Conservation (phyloP, 2,329 filamentous ascomycete species). For the Colletotrichum scovillei region DNA sequence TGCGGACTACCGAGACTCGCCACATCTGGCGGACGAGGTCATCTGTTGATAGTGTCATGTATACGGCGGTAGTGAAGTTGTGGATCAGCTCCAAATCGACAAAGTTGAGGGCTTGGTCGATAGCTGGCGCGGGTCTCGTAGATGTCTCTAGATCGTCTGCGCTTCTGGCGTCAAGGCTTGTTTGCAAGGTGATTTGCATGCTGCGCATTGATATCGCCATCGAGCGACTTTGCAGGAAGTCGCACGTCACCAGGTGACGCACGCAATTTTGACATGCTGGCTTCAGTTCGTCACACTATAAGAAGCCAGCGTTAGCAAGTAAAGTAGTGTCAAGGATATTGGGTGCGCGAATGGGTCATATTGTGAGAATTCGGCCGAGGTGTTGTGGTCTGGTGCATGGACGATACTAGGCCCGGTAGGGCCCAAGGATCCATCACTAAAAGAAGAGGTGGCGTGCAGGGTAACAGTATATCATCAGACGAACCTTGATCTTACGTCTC, state of each 20-base stretch:
- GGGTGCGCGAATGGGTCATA: not conserved
- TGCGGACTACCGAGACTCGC: slow-evolving; percentile 57
- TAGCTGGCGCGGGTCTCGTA: not conserved
- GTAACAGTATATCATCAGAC: not conserved
- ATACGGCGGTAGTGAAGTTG: slow-evolving; percentile 62
- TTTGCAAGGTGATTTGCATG: slow-evolving; percentile 9
- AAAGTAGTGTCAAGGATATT: not conserved
- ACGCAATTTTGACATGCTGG: slow-evolving; percentile 42
- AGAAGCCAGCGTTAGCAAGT: not conserved
- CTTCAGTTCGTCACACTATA: slow-evolving; percentile 42
- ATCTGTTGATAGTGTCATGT: slow-evolving; percentile 56
- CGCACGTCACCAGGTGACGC: slow-evolving; percentile 41
- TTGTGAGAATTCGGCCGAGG: not conserved
- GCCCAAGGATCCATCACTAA: too few species aligned
- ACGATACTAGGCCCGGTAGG: too few species aligned
- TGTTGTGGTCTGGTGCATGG: not conserved
- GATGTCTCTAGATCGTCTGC: not conserved
- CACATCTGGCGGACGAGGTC: slow-evolving; percentile 56
- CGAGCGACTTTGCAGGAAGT: slow-evolving; percentile 37
- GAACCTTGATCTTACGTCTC: slow-evolving; percentile 60
- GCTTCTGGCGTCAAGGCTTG: not conserved
- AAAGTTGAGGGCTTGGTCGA: slow-evolving; percentile 47
- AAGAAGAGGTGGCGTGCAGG: not conserved
- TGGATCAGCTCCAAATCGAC: slow-evolving; percentile 64
- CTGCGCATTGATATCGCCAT: not conserved